Evolutionary conservation across 441 rosid species (phyloP).

Genomic region (Syzygium syzygioides): DNA sequence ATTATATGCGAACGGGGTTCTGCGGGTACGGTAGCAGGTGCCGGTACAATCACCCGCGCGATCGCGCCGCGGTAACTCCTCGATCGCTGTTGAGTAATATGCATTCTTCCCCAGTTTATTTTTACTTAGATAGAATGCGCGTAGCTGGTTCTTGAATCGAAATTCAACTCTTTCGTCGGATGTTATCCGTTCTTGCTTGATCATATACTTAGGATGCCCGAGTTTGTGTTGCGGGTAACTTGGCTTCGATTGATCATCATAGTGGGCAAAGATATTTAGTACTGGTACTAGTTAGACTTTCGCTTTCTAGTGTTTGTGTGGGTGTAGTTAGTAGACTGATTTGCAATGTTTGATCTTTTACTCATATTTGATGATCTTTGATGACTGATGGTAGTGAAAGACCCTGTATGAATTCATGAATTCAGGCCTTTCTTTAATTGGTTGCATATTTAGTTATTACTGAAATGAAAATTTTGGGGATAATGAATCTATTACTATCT

Average conservation of each 20-base stretch:
- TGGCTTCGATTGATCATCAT: neutral
- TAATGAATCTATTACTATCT: neutral
- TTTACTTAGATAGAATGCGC: neutral
- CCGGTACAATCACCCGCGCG: conserved; percentile 87
- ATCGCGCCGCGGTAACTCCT: conserved; percentile 70
- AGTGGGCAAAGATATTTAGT: neutral
- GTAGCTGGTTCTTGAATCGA: neutral
- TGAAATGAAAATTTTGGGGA: neutral
- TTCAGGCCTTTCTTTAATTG: neutral
- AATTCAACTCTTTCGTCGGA: neutral
- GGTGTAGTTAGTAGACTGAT: neutral
- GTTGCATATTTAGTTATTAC: neutral
- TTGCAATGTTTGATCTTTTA: neutral
- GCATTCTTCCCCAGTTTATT: neutral
- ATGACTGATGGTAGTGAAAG: neutral
- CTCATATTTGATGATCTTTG: neutral
- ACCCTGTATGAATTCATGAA: neutral
- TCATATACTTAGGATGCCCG: neutral
- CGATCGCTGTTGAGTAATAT: neutral
- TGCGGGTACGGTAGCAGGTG: conserved; percentile 79
- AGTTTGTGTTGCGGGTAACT: neutral
- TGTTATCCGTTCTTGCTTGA: neutral
- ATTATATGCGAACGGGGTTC: conserved; percentile 89
- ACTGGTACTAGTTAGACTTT: neutral
- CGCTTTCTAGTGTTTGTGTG: neutral